Evolutionary conservation across 176 grass and related monocot genomes (phyloP).

Genomic region (Aegilops longissima): DNA sequence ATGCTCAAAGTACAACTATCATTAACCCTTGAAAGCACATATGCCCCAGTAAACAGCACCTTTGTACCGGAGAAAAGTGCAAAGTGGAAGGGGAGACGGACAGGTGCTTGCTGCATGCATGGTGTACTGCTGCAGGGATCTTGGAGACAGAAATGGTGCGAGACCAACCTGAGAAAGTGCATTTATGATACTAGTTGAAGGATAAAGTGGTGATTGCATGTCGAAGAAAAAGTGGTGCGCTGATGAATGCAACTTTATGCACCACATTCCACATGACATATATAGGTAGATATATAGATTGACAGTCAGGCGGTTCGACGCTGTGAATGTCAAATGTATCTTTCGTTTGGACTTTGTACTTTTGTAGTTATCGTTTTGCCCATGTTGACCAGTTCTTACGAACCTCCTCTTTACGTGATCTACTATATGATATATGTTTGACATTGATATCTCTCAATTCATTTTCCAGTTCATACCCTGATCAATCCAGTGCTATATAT

Average conservation of each 20-base stretch:
- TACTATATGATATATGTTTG: background rate
- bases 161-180: background rate
- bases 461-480: background rate
- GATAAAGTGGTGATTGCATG: background rate
- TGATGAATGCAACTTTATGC: background rate
- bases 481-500: background rate
- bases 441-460: background rate
- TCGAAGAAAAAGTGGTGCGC: background rate
- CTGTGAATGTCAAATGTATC: background rate
- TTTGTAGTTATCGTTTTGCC: background rate
- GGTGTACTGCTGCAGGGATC: background rate
- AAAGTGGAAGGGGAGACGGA: background rate
- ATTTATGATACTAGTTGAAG: background rate
- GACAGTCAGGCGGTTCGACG: background rate
- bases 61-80: background rate
- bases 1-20: background rate
- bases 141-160: background rate
- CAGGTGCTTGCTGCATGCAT: background rate
- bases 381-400: background rate
- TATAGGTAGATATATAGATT: background rate
- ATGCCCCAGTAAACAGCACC: background rate
- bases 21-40: background rate
- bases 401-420: background rate
- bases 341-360: background rate
- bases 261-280: background rate